phyloP scores from a whole-genome alignment of 192 early-diverging fungal species.

The Rhizophagus sp. region DNA sequence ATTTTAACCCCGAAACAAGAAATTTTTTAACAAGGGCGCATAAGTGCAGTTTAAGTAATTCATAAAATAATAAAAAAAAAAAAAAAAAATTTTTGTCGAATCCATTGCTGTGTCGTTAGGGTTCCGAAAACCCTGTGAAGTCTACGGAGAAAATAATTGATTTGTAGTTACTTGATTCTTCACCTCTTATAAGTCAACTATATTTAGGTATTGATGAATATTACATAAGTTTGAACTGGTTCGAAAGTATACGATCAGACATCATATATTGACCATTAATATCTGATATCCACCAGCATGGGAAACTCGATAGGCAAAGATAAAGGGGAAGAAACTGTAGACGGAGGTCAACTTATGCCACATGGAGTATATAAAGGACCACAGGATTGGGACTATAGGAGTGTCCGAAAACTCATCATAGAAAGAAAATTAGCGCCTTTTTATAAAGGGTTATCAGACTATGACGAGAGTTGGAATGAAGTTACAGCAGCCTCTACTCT shows the following conservation, averaged over 20 bases:
- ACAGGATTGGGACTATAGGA: conserved; percentile 77
- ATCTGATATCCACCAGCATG: conserved; percentile 21
- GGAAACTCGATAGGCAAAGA: conserved; percentile 47
- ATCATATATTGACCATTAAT: background rate
- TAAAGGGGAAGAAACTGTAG: conserved; percentile 49
- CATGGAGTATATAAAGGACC: conserved; percentile 69
- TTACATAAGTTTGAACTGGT: background rate
- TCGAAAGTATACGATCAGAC: background rate
- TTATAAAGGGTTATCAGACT: conserved; percentile 77
- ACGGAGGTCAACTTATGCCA: conserved; percentile 65
- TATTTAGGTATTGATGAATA: background rate
- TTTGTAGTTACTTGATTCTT: background rate
- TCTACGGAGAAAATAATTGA: no score
- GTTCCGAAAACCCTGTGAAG: no score
- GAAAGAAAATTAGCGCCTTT: conserved; percentile 81
- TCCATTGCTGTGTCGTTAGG: no score
- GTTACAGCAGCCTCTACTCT: conserved; percentile 29
- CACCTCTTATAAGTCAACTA: background rate
- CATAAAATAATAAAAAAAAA: no score
- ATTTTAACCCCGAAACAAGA: no score
- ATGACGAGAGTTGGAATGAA: conserved; percentile 48
- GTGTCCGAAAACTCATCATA: conserved; percentile 73
- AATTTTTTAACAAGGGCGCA: no score
- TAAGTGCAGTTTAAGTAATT: no score
- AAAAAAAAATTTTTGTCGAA: no score